Base-by-base conservation (phyloP, 257 asterid genomes). In the Coffea eugenioides region DNA sequence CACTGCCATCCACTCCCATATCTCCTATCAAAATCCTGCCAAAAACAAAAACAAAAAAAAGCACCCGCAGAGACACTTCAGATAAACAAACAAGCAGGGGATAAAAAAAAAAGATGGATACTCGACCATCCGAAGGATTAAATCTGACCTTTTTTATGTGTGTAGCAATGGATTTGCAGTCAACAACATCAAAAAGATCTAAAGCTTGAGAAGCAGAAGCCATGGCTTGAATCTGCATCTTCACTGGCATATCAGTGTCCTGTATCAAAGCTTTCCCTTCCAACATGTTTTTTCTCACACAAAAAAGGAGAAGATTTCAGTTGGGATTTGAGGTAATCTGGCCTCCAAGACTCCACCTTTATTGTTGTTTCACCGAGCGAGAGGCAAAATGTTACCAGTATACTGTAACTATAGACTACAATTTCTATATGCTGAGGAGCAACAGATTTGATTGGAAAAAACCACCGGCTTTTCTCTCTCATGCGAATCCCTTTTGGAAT, bases 1-100 rank as follows among this genome's bases (percentile, higher is more conserved):
- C 97, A 93, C 85, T 91, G 98, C 98, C 98, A 93, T 31, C 98
- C 97, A 84, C 73, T 79, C 75, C 95, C 98, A 86, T 94, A 93
- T 83, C 71, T 88, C 59, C 59, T 88, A 85, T 94, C 98, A 86
- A 94, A 91, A 75, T 94, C 97, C 98, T 91, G 95, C 87, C 72
- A 86, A 15, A 64, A 54, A 39, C 1, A 39, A 39, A 39, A 39
- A 39, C 1, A 39, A 39, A 39, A 80, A 7, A 70, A 21, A 61
- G 52, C 66, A 59, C 2, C 23, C 9, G 41, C 43, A 39, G 43
- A 39, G 43, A 69, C 36, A 11, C 13, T 18, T 34, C 23, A 14
- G 31, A 48, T 5, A 11, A 14, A 31, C 68, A 62, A 62, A 15
- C 20, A 25, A 25, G 43, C 9, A 52, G 8, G 16, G 27, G 7